Percentiles rank a stretch among this genome's conserved stretches.
phyloP scores from a whole-genome alignment of 192 early-diverging fungal genomes.

The Chytriomyces sp. region DNA sequence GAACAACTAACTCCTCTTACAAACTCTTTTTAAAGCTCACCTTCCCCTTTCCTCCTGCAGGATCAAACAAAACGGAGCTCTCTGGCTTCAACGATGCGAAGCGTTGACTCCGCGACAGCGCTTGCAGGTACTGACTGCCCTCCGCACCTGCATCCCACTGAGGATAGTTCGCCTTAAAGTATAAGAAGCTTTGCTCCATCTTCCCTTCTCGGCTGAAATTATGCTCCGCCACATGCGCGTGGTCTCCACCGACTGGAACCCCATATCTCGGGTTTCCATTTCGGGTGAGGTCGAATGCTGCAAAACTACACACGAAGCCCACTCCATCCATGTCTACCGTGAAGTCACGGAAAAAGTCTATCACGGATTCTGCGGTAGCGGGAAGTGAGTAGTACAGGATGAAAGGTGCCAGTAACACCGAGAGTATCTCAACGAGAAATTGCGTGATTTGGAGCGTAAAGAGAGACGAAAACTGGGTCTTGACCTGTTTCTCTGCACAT shows the following conservation, averaged over 20 bases:
- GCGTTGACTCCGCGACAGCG: slow-evolving; percentile 1
- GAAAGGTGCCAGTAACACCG: slow-evolving; percentile 79
- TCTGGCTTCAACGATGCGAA: not conserved
- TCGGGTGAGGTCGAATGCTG: slow-evolving; percentile 88
- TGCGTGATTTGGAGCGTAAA: slow-evolving; percentile 81
- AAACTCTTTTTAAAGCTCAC: not conserved
- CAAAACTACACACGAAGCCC: slow-evolving; percentile 97
- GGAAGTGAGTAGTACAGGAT: slow-evolving; percentile 81
- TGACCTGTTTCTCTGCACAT: slow-evolving; percentile 70
- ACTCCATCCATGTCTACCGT: slow-evolving; percentile 88
- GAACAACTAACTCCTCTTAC: not conserved
- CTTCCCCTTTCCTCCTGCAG: not conserved
- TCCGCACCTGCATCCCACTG: slow-evolving; percentile 86
- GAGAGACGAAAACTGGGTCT: slow-evolving; percentile 73
- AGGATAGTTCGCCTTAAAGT: slow-evolving; percentile 95
- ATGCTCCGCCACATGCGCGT: slow-evolving; percentile 21
- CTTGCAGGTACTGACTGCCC: slow-evolving; percentile 73
- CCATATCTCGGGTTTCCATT: slow-evolving; percentile 86
- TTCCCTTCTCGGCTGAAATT: slow-evolving; percentile 84
- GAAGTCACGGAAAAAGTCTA: slow-evolving; percentile 96
- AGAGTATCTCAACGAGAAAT: slow-evolving; percentile 79
- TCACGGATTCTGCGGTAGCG: slow-evolving; percentile 68
- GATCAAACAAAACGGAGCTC: slow-evolving; percentile 7
- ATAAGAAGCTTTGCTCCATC: slow-evolving; percentile 97
- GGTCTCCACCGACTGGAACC: slow-evolving; percentile 51